Base-by-base conservation (phyloP, 495 filamentous ascomycete genomes). In the Annulohypoxylon maeteangense region DNA sequence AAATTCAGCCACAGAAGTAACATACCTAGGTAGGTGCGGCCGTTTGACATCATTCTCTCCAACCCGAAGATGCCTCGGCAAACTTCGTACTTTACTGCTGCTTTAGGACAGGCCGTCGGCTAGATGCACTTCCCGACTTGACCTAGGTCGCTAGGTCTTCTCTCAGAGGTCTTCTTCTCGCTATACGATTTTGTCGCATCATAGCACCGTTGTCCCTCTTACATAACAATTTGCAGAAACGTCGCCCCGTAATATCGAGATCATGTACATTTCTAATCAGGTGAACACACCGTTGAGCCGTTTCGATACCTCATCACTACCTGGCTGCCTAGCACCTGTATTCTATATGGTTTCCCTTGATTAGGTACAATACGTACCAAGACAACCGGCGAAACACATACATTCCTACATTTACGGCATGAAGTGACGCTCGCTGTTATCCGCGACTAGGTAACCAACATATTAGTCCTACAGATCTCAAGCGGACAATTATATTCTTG, bases 81-180 rank as follows among this genome's bases (percentile, higher is more conserved):
- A 55, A 25, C 25, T 36, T 64, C 47, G 62, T 29, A 3, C 14
- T 38, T 66, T 50, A 29, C 23, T 44, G 31, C 53, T 60, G 7
- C 31, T 59, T 51, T 67, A 14, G 22, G 48, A 59, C 48, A 40
- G 18, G 57, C 64, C 64, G 64, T 59, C 64, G 64, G 64, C 27
- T 16, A 42, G 20, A 67, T 60, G 7, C 34, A 53, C 48, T 14
- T 11, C n/a, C 64, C 64, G 62, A 65, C 27, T 56, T 2, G 2
- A 29, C 27, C 27, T 29, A 29, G n/a, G n/a, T 23, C 36, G 44
- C 45, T 40, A 42, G 14, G 6, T 54, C 27, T 54, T 34, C 16
- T 20, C 50, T 54, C 29, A 29, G 50, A 34, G n/a, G 20, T 44
- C 40, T 20, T 44, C 40, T 7, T 51, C 7, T 29, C 36, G 10